Evolutionary conservation across 768 basidiomycete species (phyloP).

Genomic region (Albatrellus ellisii): DNA sequence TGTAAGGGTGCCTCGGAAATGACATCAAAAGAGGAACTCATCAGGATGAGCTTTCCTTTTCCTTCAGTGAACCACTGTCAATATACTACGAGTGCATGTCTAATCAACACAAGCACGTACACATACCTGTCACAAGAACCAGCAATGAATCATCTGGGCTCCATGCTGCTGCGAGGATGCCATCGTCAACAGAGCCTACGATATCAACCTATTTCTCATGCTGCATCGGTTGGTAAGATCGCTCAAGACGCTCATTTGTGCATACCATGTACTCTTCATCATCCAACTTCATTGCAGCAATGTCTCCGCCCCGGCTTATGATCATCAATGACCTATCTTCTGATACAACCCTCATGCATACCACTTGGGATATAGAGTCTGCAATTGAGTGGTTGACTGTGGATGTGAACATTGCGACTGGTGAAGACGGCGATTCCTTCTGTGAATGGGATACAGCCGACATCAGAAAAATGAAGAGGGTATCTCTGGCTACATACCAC

Average conservation of each 20-base stretch:
- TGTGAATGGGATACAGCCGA: background rate
- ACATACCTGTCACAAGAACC: conserved; percentile 63
- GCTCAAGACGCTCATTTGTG: conserved; percentile 3
- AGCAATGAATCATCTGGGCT: conserved; percentile 87
- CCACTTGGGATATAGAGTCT: conserved; percentile 23
- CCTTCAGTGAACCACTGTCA: conserved; percentile 23
- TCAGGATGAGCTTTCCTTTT: conserved; percentile 70
- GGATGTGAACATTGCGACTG: conserved; percentile 9
- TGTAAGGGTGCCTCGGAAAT: conserved; percentile 68
- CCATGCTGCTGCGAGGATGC: conserved; percentile 77
- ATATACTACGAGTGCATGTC: background rate
- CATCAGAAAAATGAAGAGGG: background rate
- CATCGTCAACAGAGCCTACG: conserved; percentile 78
- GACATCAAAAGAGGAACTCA: conserved; percentile 84
- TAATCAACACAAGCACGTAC: background rate
- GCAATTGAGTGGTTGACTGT: conserved; percentile 4
- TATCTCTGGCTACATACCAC: background rate
- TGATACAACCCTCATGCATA: conserved; percentile 42
- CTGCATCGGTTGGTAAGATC: background rate
- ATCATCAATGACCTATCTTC: conserved; percentile 54
- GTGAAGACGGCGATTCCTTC: conserved; percentile 2
- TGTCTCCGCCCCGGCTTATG: conserved; percentile 72
- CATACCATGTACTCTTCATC: conserved; percentile 34
- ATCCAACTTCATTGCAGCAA: conserved; percentile 50
- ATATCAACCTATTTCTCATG: conserved; percentile 46